phyloP scores from a whole-genome alignment of 2,329 filamentous ascomycete species.

The Botrytis porri region DNA sequence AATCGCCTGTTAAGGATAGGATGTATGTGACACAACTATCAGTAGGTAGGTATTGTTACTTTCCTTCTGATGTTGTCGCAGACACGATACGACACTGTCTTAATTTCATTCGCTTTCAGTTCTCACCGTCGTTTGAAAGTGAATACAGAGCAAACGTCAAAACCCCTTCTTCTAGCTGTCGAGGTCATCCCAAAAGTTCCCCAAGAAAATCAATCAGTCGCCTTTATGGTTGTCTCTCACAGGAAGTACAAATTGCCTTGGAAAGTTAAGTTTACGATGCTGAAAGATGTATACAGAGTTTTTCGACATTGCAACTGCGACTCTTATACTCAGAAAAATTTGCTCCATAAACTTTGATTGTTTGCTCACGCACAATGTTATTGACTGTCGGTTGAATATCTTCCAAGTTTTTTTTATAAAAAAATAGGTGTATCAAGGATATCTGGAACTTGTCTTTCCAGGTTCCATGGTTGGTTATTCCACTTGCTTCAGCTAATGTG shows the following conservation, averaged over 20 bases:
- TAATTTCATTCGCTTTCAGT: fast-evolving
- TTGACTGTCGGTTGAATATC: not conserved
- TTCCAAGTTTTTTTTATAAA: too few relatives aligned
- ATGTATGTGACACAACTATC: not conserved
- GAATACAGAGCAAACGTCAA: not conserved
- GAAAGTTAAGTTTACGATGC: too few relatives aligned
- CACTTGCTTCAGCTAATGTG: not conserved
- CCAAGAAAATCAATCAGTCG: not conserved
- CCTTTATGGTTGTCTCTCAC: not conserved
- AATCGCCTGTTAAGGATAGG: not conserved
- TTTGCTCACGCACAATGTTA: not conserved
- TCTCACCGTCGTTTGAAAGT: not conserved
- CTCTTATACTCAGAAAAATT: not conserved
- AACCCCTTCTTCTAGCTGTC: fast-evolving
- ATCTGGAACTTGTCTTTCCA: too few relatives aligned
- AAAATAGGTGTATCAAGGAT: too few relatives aligned
- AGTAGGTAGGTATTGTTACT: not conserved
- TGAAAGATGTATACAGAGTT: not conserved
- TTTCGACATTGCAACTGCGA: not conserved
- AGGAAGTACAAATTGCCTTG: not conserved
- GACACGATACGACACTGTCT: fast-evolving
- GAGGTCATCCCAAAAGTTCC: not conserved
- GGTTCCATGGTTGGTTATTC: too few relatives aligned
- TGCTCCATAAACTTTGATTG: not conserved
- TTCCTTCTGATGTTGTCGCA: not conserved